Evolutionary conservation across 1,139 yeast species (phyloP).

Genomic region (Suzukiozyma palmioleophila): DNA sequence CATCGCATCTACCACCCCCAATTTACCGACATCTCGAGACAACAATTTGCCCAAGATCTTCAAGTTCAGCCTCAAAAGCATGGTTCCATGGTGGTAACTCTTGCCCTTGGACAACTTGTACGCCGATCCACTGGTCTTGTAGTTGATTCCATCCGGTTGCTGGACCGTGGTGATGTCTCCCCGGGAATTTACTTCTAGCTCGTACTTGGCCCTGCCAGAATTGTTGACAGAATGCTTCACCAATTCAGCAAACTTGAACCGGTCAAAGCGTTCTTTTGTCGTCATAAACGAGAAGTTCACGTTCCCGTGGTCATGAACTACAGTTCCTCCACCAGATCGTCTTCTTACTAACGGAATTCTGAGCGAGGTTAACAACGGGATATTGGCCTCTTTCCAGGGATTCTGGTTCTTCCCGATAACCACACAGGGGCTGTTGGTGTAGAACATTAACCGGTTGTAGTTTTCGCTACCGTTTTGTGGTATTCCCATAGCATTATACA

Average conservation of each 20-base stretch:
- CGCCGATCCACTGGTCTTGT: slow-evolving; percentile 87
- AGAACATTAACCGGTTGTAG: slow-evolving; percentile 60
- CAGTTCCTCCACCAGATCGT: slow-evolving; percentile 94
- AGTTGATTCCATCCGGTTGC: slow-evolving; percentile 23
- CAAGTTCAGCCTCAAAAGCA: slow-evolving; percentile 71
- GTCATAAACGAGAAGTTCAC: slow-evolving; percentile 83
- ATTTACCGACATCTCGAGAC: slow-evolving; percentile 38
- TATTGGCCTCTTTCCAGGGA: slow-evolving; percentile 83
- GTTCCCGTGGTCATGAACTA: slow-evolving; percentile 92
- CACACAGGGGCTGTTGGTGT: slow-evolving; percentile 77
- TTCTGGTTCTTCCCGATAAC: slow-evolving; percentile 96
- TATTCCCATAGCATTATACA: slow-evolving; percentile 63
- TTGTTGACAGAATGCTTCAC: slow-evolving; percentile 50
- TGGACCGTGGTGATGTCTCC: slow-evolving; percentile 66
- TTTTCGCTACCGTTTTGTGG: slow-evolving; percentile 16
- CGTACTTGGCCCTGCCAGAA: slow-evolving; percentile 16
- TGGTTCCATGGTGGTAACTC: slow-evolving; percentile 95
- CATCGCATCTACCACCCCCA: slow-evolving; percentile 50
- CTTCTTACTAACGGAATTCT: slow-evolving; percentile 74
- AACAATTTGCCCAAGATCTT: slow-evolving; percentile 54
- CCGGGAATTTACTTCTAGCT: slow-evolving; percentile 52
- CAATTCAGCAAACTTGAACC: slow-evolving; percentile 56
- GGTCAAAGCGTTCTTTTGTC: slow-evolving; percentile 59
- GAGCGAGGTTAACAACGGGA: slow-evolving; percentile 50
- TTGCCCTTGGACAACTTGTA: slow-evolving; percentile 78